Base-by-base conservation (phyloP, 805 yeast species). In the Blastobotrys mokoenaii region DNA sequence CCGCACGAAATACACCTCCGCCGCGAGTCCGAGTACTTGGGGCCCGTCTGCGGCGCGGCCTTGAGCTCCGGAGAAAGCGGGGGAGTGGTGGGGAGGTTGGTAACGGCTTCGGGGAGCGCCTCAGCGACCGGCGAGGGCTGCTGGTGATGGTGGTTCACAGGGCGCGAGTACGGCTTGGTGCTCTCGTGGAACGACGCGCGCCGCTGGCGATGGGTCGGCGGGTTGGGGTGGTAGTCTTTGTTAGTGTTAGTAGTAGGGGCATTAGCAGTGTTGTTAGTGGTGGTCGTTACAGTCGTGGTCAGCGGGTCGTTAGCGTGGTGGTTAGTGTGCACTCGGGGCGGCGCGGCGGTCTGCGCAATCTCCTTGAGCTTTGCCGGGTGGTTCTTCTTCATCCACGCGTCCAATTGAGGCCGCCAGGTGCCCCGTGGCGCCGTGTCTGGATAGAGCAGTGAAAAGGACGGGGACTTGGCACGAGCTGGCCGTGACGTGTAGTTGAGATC, bases 1-100 rank as follows among this genome's bases (percentile, higher is more conserved):
- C 88, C 87, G 66, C 98, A 90, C 4, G 96, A 86, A 25, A 90
- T 80, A 61, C 98, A 90, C 20, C 45, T 3, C 44, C 74, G 75
- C 53, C 95, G 73, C 58, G 52, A 47, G 20, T n/a, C 25, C 15
- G 38, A n/a, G 20, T 34, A 34, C 14, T 34, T 34, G 18, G 18
- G 16, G 11, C 10, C 36, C 14, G 36, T 11, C 8, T 11, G 14
- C 36, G 36, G 10, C 36, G 36, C 36, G 16, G 14, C 36, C 8
- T 12, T 33, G 14, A 32, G 10, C 9, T n/a, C 16, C 4, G 35
- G 35, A 9, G 35, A 15, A 32, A 15, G 16, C 4, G 35, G 35
- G 10, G 35, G 35, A 4, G 35, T 32, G 10, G 35, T 34, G 12
- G 38, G 38, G 18, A 34, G 9, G 16, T 9, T 32, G 6, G 16